Evolutionary conservation across 2,329 filamentous ascomycete genomes (phyloP).

Genomic region (Xylariaceae sp.): DNA sequence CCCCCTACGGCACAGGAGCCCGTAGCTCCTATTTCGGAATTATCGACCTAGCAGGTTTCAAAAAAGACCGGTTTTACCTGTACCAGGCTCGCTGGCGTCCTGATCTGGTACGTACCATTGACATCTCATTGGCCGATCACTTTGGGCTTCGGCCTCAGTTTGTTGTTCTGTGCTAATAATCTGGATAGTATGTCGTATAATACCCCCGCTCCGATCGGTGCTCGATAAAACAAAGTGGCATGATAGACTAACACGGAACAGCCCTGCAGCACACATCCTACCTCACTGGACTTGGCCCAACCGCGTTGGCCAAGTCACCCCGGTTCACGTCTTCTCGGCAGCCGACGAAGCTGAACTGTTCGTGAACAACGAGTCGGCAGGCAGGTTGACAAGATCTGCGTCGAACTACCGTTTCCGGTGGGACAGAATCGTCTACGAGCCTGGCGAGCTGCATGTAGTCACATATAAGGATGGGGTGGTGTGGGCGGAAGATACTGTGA

Average conservation of each 20-base stretch:
- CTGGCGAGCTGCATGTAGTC: conserved; percentile 47
- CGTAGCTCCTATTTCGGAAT: conserved; percentile 56
- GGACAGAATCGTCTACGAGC: conserved; percentile 48
- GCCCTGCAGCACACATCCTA: conserved; percentile 49
- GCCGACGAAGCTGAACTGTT: conserved; percentile 55
- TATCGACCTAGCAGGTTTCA: conserved; percentile 56
- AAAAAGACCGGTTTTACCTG: conserved; percentile 54
- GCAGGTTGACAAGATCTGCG: conserved; percentile 35
- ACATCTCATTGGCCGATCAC: no score
- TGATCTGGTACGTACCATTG: no score
- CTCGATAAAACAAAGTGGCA: no score
- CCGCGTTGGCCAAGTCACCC: conserved; percentile 46
- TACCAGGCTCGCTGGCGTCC: conserved; percentile 55
- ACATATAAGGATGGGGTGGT: conserved; percentile 45
- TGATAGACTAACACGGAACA: no score
- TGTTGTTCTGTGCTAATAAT: no score
- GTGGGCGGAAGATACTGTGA: conserved; percentile 44
- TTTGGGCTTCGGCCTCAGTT: no score
- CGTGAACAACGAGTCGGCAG: conserved; percentile 47
- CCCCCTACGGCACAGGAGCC: conserved; percentile 44
- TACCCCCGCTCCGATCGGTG: no score
- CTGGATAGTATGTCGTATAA: no score
- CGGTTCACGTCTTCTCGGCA: conserved; percentile 52
- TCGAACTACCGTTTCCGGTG: conserved; percentile 52
- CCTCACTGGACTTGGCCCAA: conserved; percentile 57